Evolutionary conservation across 352 stramenopile species (phyloP), one percentile per base, ranked within the genome.

Genomic region (Phytopythium ostracodes): DNA sequence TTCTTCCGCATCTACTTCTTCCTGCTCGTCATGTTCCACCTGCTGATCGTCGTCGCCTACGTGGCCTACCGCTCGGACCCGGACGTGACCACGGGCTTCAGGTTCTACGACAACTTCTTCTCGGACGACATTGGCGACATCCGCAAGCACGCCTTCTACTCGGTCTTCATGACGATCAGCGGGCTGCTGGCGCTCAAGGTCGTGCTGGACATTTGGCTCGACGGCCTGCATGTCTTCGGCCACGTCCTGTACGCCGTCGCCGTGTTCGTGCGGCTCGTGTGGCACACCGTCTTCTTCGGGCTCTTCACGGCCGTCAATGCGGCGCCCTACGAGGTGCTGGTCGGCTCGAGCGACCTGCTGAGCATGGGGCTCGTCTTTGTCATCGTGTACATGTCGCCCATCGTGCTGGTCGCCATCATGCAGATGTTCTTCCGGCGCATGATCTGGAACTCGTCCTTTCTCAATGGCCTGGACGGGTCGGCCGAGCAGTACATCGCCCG

Each of bases 1-100:
- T 96, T 94, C 65, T 93, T 92, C 69, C 84, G 87, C 24, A 88
- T 96, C 66, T 96, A 94, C 66, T 92, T 92, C 56, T 93, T 96
- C 70, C 71, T 94, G 47, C 59, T 92, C 51, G 82, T 94, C 46
- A 83, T 89, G 76, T 77, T 96, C 44, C 87, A 95, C 62, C 33
- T 84, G 29, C 72, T 94, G 29, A 66, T 94, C 20, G 87, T 79
- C 24, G 83, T 96, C 57, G 80, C 70, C n/a, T 96, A 94, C 67
- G 80, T 94, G 38, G 83, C 76, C 17, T 81, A 92, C 62, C 81
- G 81, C 0, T 89, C 82, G 27, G 81, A 92, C 27, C 85, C 83
- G 11, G 47, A 67, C 18, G 66, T 76, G 36, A 83, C 71, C 17
- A 10, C 51, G 7, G 81, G 82, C 12, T 80, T 94, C 43, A 43